phyloP scores from a whole-genome alignment of 129 eudicot genomes.

The Silybum marianum region DNA sequence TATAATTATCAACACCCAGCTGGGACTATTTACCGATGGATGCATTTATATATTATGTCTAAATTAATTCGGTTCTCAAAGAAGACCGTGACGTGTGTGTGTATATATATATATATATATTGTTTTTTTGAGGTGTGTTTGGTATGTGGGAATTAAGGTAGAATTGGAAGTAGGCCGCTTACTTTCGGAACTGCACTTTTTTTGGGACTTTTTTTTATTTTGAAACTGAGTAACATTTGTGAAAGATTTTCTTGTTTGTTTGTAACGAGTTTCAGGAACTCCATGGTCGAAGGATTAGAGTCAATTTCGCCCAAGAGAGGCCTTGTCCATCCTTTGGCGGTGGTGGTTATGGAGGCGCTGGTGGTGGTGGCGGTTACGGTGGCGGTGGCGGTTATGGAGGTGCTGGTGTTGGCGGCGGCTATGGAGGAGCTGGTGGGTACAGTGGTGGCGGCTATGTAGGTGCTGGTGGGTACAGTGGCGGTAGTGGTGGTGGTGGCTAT shows the following conservation, averaged over 20 bases:
- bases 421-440: constrained; percentile 33
- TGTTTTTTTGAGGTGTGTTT: no score
- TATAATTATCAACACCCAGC: no score
- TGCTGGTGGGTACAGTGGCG: constrained; percentile 29
- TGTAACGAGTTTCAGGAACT: constrained; percentile 59
- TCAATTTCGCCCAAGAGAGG: constrained; percentile 73
- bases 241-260: neutral
- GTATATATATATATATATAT: no score
- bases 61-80: no score
- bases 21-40: no score
- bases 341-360: constrained; percentile 38
- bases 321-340: constrained; percentile 48
- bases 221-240: neutral
- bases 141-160: neutral
- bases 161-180: neutral
- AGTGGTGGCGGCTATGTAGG: constrained; percentile 26
- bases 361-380: constrained; percentile 18
- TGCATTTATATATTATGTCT: no score
- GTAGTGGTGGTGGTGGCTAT: constrained; percentile 26
- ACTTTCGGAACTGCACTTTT: neutral
- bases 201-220: neutral
- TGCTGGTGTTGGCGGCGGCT: constrained; percentile 27
- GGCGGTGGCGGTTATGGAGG: constrained; percentile 40
- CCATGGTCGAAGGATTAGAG: constrained; percentile 78
- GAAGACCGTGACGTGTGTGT: no score